Percentiles rank a stretch among this genome's conserved stretches.
Conservation (phyloP, 345 rosid species). For the Carallia pectinifolia region DNA sequence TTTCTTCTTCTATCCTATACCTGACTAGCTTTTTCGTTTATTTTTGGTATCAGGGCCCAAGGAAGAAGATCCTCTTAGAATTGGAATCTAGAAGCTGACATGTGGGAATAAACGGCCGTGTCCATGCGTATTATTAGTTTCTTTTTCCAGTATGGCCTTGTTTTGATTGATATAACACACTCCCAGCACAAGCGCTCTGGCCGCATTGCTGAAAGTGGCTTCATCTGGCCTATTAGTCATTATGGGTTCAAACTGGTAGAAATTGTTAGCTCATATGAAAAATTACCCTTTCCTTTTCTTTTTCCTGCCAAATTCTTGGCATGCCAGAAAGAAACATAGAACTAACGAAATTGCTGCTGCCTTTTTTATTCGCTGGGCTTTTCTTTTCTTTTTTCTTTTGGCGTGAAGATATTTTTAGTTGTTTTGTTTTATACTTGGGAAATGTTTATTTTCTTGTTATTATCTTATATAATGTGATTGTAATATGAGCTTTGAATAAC, state of each 20-base stretch:
- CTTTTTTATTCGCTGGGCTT: neutral
- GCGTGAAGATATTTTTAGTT: neutral
- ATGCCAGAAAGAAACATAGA: neutral
- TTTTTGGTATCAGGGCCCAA: conserved; percentile 71
- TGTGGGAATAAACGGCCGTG: conserved; percentile 4
- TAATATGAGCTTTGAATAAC: neutral
- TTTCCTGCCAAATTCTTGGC: neutral
- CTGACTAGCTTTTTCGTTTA: conserved; percentile 16
- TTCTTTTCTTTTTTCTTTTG: too few relatives aligned
- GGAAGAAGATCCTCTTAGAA: conserved; percentile 90
- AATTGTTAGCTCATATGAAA: conserved; percentile 16
- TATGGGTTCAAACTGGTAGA: conserved; percentile 7
- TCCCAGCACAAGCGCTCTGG: conserved; percentile 7
- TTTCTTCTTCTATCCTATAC: neutral
- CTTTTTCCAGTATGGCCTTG: conserved; percentile 16
- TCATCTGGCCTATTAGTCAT: conserved; percentile 11
- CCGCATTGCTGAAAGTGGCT: conserved; percentile 19
- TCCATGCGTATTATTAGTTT: conserved; percentile 18
- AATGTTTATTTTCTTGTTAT: neutral
- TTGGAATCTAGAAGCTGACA: conserved; percentile 66
- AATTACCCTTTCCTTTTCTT: neutral
- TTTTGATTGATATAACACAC: conserved; percentile 22
- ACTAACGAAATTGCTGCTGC: neutral
- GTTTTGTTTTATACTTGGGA: neutral
- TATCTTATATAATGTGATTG: too few relatives aligned